Evolutionary conservation across 2,329 filamentous ascomycete genomes (phyloP), one percentile per base, ranked within the genome.

Genomic region (Aspergillus candidus): DNA sequence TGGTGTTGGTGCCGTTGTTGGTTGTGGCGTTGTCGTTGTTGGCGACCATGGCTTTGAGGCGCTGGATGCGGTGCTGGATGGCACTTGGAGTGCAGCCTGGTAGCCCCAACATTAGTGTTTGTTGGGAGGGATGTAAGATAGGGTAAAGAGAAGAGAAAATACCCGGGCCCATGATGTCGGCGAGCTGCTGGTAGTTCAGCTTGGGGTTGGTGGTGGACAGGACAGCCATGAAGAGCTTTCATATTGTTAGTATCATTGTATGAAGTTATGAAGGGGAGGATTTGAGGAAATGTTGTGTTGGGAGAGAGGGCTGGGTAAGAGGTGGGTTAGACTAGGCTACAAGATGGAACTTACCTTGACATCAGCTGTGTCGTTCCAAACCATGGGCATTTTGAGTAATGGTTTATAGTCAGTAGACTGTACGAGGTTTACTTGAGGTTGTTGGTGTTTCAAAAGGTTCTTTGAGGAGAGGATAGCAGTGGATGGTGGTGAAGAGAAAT

Each of bases 321-420:
- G 27, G 6, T 27, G 8, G 22, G 2, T 10, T 27, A 27, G 22
- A 10, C 2, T 27, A 27, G 8, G 22, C 22, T 27, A 10, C 2
- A 27, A 22, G 10, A 15, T 31, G 22, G 3, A 35, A 41, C 48
- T 44, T 53, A 63, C 61, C 50, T 52, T 59, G n/a, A 58, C 58
- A 22, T 63, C 60, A 0, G 51, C 41, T n/a, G 58, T 34, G 0
- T 53, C 44, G 6, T 55, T 53, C 62, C 62, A 65, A 0, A 31
- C 52, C 27, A 62, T 61, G 6, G 57, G 51, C 60, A 63, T 65
- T 2, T 39, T 57, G 31, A 15, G 3, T 27, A 27, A 27, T 27
- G 22, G 22, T 27, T 27, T 27, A 27, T 27, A 27, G 22, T 27
- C 22, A 10, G 22, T 27, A 27, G 22, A 27, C 22, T 27, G 22